Conservation (phyloP, 371 early-diverging fungal species). For the Cokeromyces recurvatus region DNA sequence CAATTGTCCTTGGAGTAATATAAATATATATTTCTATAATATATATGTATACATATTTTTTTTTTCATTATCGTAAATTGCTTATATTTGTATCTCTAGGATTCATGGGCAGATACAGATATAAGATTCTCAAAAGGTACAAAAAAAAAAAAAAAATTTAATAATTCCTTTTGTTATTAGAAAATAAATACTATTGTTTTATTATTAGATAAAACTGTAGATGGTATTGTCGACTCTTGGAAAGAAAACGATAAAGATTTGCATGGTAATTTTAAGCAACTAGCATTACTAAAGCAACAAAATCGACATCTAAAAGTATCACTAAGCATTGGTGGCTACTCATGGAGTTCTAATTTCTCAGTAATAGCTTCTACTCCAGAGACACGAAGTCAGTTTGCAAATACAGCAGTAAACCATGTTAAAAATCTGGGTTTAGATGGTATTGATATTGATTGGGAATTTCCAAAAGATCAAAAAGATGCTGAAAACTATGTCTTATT, state of each 20-base stretch:
- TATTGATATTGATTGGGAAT: slow-evolving; percentile 85
- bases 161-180: too few relatives aligned
- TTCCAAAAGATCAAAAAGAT: slow-evolving; percentile 69
- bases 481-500: slow-evolving; percentile 76
- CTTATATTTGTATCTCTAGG: slow-evolving; percentile 18
- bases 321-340: slow-evolving; percentile 87
- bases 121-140: slow-evolving; percentile 32
- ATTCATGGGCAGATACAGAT: slow-evolving; percentile 42
- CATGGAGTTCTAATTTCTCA: slow-evolving; percentile 77
- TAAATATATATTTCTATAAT: too few relatives aligned
- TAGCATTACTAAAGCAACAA: slow-evolving; percentile 67
- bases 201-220: slow-evolving; percentile 18
- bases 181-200: background rate
- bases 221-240: slow-evolving; percentile 54
- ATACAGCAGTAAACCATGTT: slow-evolving; percentile 48
- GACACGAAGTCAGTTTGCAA: slow-evolving; percentile 54
- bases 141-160: background rate
- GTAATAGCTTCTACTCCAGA: slow-evolving; percentile 48
- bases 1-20: slow-evolving; percentile 54
- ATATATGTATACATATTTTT: too few relatives aligned
- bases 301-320: slow-evolving; percentile 64
- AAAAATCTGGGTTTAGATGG: slow-evolving; percentile 54
- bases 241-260: slow-evolving; percentile 43
- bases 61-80: too few relatives aligned
- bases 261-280: slow-evolving; percentile 75